phyloP scores from a whole-genome alignment of 139 green algal species.

The Coelastrella sp. region DNA sequence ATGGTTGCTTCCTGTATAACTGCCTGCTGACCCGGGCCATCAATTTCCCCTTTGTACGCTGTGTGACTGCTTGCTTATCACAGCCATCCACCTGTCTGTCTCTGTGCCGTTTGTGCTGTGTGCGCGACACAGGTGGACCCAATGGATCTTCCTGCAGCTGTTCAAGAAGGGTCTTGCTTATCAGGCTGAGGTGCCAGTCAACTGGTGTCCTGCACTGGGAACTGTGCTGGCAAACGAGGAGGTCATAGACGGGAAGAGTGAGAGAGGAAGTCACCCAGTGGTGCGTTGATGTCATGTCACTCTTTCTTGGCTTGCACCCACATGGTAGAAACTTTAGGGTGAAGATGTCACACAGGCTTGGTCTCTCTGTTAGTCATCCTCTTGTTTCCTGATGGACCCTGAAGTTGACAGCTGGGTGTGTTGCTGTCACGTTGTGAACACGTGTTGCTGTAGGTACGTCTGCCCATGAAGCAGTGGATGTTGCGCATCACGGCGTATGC shows the following conservation, averaged over 20 bases:
- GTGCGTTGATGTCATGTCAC: conserved; percentile 22
- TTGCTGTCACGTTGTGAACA: too few species aligned
- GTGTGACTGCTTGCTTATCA: too few species aligned
- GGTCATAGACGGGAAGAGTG: conserved; percentile 89
- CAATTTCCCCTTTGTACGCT: too few species aligned
- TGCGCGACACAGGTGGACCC: conserved; percentile 88
- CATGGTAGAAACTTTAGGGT: too few species aligned
- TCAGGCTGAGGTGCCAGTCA: conserved; percentile 98
- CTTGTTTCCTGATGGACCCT: neutral
- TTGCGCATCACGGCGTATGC: conserved; percentile 96
- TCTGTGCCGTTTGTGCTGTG: neutral
- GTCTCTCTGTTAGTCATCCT: neutral
- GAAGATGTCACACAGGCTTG: too few species aligned
- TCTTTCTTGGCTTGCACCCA: neutral
- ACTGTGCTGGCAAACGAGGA: conserved; percentile 99
- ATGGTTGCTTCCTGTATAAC: too few species aligned
- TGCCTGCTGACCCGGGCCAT: too few species aligned
- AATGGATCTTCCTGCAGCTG: conserved; percentile 99
- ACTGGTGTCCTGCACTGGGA: conserved; percentile 97
- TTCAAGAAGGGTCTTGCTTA: conserved; percentile 95
- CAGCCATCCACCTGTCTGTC: neutral
- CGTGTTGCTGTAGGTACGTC: conserved; percentile 65
- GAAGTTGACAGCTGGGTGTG: too few species aligned
- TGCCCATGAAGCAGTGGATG: conserved; percentile 99
- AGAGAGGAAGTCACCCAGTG: conserved; percentile 94